Evolutionary conservation across 495 filamentous ascomycete genomes (phyloP).

Genomic region (Neurospora sp.): DNA sequence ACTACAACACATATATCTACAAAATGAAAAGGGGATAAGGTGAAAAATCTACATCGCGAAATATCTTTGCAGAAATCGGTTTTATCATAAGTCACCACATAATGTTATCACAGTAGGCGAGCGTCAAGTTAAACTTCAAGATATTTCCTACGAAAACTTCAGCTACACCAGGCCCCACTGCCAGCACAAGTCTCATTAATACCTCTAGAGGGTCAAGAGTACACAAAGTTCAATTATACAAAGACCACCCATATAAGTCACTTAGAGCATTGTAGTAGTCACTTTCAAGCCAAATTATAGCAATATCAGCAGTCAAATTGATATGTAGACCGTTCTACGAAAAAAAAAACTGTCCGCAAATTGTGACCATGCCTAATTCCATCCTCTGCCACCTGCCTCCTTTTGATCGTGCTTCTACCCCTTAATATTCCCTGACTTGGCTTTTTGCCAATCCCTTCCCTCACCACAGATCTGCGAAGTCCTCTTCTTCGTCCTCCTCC

Average conservation of each 20-base stretch:
- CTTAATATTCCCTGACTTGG: accelerated
- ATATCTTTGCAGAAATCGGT: too few species aligned
- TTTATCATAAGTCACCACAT: too few species aligned
- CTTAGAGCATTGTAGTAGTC: background rate
- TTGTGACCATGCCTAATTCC: accelerated
- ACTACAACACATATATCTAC: too few species aligned
- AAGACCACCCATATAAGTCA: background rate
- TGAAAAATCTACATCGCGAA: too few species aligned
- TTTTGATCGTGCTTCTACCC: background rate
- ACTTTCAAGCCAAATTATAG: background rate
- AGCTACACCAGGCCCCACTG: too few species aligned
- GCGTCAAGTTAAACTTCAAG: too few species aligned
- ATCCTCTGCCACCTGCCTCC: background rate
- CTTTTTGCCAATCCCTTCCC: background rate
- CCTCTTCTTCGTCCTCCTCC: background rate
- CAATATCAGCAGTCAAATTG: background rate
- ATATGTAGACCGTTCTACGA: background rate
- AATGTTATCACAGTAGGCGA: too few species aligned
- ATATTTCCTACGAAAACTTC: too few species aligned
- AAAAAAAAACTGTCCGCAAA: background rate
- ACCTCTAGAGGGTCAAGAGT: background rate
- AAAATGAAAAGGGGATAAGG: too few species aligned
- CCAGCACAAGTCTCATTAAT: background rate
- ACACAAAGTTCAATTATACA: background rate
- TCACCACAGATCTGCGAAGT: background rate